Base-by-base conservation (phyloP, 1,284 basidiomycete species). In the Heterobasidion parviporum region DNA sequence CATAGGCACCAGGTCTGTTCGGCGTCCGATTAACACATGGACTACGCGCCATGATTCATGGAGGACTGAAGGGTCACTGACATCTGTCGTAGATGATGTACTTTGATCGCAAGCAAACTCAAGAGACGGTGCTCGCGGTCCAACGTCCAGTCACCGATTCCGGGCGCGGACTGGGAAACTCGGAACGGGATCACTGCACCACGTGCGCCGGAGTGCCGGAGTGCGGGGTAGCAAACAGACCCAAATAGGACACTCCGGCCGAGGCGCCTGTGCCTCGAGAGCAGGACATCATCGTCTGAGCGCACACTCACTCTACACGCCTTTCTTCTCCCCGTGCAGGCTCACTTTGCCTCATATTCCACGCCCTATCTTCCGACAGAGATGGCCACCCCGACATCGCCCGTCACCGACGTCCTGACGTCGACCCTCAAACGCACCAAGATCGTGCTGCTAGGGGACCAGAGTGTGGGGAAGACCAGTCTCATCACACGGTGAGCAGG, bases 391-490 rank as follows among this genome's bases (percentile, higher is more conserved):
- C 49, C 49, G 12, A 36, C 49, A 8, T 88, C 89, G 32, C 81
- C 81, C n/a, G 80, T 86, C 4, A 79, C 86, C 8, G 89, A 92
- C 69, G 89, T 91, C 72, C 89, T 89, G 18, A 88, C 88, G 20
- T 83, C 88, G 14, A 89, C 92, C 18, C 85, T 94, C 56, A 95
- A 94, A 71, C 91, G 94, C 64, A 98, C 94, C 63, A 98, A 98
- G 78, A 94, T 98, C 56, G 94, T 98, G 26, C 83, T 98, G 53
- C 82, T 98, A 14, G 92, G 91, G 26, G 92, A 94, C 75, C 91
- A 94, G 75, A 92, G 88, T 63, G 94, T 96, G 52, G 94, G 94
- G 52, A 96, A 95, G 83, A 99, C 97, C 12, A 94, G 92, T 74
- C 79, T 99, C 56, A 99, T 99, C 71, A 99, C 97, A 59, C 85